Evolutionary conservation across 352 stramenopile genomes (phyloP).

Genomic region (Globisporangium alternatum): DNA sequence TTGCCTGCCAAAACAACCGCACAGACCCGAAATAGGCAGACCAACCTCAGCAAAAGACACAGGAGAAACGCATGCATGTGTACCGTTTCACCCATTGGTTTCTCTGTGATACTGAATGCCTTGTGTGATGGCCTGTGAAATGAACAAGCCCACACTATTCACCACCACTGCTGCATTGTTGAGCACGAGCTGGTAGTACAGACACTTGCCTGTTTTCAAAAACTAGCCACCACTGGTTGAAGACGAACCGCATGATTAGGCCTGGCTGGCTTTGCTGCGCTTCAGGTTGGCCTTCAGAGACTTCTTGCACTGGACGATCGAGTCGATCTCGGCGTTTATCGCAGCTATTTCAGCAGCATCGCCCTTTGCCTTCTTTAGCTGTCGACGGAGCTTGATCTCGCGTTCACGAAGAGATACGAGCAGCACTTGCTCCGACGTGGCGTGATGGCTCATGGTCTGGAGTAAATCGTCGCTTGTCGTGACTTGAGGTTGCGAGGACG

Average conservation of each 20-base stretch:
- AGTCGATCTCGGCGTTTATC: constrained; percentile 50
- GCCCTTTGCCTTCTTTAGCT: constrained; percentile 25
- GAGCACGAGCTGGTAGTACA: background rate
- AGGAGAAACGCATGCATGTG: constrained; percentile 6
- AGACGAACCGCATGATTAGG: background rate
- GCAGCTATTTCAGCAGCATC: constrained; percentile 25
- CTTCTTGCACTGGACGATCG: constrained; percentile 53
- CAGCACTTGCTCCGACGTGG: constrained; percentile 41
- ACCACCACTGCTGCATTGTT: background rate
- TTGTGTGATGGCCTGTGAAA: background rate
- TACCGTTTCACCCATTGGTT: constrained; percentile 6
- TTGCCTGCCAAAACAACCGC: constrained; percentile 9
- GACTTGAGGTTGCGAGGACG: background rate
- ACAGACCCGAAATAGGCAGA: constrained; percentile 10
- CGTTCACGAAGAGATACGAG: constrained; percentile 51
- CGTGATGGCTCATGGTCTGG: constrained; percentile 19
- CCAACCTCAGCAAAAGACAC: background rate
- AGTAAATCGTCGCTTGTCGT: constrained; percentile 14
- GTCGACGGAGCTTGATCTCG: constrained; percentile 46
- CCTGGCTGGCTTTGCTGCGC: constrained; percentile 24
- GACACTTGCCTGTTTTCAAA: constrained; percentile 1
- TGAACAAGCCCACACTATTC: background rate
- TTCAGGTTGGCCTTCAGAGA: constrained; percentile 61
- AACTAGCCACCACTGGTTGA: background rate
- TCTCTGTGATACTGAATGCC: background rate